phyloP scores from a whole-genome alignment of 148 eudicot genomes.

The Fagopyrum tataricum region DNA sequence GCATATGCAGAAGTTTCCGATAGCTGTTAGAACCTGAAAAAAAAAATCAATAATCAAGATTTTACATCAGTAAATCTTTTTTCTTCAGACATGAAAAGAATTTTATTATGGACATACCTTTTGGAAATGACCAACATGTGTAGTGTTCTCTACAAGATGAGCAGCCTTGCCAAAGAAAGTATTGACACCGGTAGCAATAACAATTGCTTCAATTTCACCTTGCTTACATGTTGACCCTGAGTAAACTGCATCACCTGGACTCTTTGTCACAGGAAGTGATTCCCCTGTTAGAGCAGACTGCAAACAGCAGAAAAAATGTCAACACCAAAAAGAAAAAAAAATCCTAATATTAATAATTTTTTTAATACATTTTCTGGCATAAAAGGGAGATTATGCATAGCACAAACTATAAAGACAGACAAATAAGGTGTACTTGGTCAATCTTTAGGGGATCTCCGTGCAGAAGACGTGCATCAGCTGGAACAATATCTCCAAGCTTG shows the following conservation, averaged over 20 bases:
- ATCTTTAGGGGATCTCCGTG: constrained; percentile 44
- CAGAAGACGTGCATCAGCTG: constrained; percentile 40
- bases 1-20: constrained; percentile 14
- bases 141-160: constrained; percentile 14
- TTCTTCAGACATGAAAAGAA: neutral
- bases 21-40: constrained; percentile 9
- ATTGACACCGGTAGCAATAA: constrained; percentile 12
- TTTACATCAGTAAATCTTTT: neutral
- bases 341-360: no score
- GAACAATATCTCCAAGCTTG: constrained; percentile 37
- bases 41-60: neutral
- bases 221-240: constrained; percentile 17
- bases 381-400: neutral
- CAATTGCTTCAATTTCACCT: constrained; percentile 18
- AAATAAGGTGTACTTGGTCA: constrained; percentile 23
- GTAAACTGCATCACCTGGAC: constrained; percentile 13
- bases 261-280: constrained; percentile 16
- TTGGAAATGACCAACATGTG: constrained; percentile 17
- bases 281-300: constrained; percentile 17
- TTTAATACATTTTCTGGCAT: neutral
- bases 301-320: neutral
- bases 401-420: neutral
- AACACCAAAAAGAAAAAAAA: no score
- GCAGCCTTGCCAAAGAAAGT: constrained; percentile 17
- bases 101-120: constrained; percentile 6